These are phyloP conservation scores for Phytophthora cactorum DNA, from an alignment of 352 stramenopile genomes.

Conservation along the genomic window DNA sequence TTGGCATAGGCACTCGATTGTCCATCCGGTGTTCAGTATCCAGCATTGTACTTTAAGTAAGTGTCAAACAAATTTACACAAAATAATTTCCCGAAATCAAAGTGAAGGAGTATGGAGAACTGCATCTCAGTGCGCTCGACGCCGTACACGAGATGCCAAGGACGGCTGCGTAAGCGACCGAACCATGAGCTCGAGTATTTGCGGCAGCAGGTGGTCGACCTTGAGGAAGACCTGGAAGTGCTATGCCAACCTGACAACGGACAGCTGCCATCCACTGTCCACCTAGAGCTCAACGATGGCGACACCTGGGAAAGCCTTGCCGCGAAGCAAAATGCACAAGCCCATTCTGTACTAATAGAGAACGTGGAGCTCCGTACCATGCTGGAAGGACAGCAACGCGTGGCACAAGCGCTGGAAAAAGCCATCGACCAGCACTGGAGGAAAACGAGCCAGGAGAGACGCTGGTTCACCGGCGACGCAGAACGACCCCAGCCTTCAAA, in stretches of 20 bases:
- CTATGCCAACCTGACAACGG: conserved; percentile 14
- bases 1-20: neutral
- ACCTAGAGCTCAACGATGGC: neutral
- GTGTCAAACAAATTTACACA: neutral
- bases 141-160: conserved; percentile 15
- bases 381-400: neutral
- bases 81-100: neutral
- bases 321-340: neutral
- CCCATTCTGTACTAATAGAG: neutral
- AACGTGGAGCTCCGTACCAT: neutral
- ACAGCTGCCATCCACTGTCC: neutral
- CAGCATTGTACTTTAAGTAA: neutral
- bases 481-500: neutral
- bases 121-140: conserved; percentile 13
- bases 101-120: neutral
- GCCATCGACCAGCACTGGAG: conserved; percentile 19
- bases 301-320: neutral
- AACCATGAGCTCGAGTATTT: conserved; percentile 41
- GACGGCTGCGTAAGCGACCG: conserved; percentile 25
- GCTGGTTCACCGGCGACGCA: conserved; percentile 6
- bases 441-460: conserved; percentile 3
- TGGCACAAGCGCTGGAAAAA: neutral
- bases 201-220: conserved; percentile 18
- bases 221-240: conserved; percentile 27
- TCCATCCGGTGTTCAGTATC: neutral